Base-by-base conservation (phyloP, 139 green algal genomes). In the Micractinium sp. region DNA sequence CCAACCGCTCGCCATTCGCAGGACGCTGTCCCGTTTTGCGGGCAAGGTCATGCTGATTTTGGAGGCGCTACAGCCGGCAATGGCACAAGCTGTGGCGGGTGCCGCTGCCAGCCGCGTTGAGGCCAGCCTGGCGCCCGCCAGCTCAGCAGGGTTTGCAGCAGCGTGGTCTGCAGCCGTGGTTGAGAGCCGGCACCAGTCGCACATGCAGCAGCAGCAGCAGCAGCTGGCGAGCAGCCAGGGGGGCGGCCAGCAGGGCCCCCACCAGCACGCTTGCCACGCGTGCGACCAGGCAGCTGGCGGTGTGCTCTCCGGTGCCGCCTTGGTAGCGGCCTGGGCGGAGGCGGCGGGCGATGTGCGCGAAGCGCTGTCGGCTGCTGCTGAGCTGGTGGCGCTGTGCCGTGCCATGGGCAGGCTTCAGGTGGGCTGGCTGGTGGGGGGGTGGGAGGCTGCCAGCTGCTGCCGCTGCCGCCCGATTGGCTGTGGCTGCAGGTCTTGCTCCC, bases 1-100 rank as follows among this genome's bases (percentile, higher is more conserved):
- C 71, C 3, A 36, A 2, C 25, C 29, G 14, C 27, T 35, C 22
- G 71, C 29, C 29, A 27, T 25, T 27, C 12, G 79, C 87, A 90
- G 87, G 75, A 92, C 89, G 36, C 80, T 92, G 76, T 38, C 76
- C 15, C 89, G 89, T 31, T 92, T 90, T 81, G 82, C 88, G 69
- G 89, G 89, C 71, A 92, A 92, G 81, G 76, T 87, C 1, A 75
- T 84, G 80, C 85, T 91, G 31, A 38, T 90, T 14, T 41, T 92
- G 71, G 56, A 92, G 33, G 85, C 61, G 13, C 85, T 91, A 53
- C 53, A 82, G n/a, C 36, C 79, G 29, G 87, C 87, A 25, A 53
- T 81, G 86, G 56, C 39, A 3, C 25, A n/a, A 38, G 38, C 77
- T 38, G 61, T 41, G n/a, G 77, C 35, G 39, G 38, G 61, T 20